Conservation (phyloP, 352 stramenopile species). For the Phytopythium boreale region DNA sequence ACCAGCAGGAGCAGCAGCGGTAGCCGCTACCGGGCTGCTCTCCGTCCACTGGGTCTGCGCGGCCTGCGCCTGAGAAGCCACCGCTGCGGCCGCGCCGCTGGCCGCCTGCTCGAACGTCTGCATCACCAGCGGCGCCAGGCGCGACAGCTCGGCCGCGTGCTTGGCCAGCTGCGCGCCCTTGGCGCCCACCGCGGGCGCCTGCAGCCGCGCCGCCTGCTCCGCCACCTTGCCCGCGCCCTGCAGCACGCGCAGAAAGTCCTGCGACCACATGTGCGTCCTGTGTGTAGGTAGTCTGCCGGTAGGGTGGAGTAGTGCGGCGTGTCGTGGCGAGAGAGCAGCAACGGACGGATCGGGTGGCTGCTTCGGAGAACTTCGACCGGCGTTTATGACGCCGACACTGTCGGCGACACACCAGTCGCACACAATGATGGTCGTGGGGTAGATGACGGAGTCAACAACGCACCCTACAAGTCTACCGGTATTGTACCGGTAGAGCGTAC, state of each 20-base stretch:
- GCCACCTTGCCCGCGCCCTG: slow-evolving; percentile 66
- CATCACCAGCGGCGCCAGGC: slow-evolving; percentile 43
- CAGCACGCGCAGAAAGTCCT: slow-evolving; percentile 66
- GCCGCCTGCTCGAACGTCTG: slow-evolving; percentile 13
- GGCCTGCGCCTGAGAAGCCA: not conserved
- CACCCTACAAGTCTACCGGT: slow-evolving; percentile 3
- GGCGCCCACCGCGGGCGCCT: slow-evolving; percentile 24
- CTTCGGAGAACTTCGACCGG: not conserved
- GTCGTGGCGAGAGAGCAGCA: not conserved
- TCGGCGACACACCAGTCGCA: no score
- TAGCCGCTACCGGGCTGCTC: not conserved
- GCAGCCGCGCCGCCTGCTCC: slow-evolving; percentile 41
- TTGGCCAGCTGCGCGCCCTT: slow-evolving; percentile 32
- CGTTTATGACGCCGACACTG: not conserved
- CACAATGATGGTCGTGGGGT: not conserved
- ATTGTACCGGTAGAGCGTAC: not conserved
- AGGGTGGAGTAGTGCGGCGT: not conserved
- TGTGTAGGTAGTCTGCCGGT: not conserved
- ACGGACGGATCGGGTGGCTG: not conserved
- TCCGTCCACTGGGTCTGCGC: not conserved
- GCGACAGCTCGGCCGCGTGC: slow-evolving; percentile 45
- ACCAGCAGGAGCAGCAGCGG: slow-evolving; percentile 1
- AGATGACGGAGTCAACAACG: no score
- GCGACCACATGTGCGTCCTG: slow-evolving; percentile 61
- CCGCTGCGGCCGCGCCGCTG: not conserved